Percentiles rank a stretch among this genome's conserved stretches.
These are phyloP conservation scores for Hippophae rhamnoides DNA, from an alignment of 306 rosid species.

Conservation along the genomic window DNA sequence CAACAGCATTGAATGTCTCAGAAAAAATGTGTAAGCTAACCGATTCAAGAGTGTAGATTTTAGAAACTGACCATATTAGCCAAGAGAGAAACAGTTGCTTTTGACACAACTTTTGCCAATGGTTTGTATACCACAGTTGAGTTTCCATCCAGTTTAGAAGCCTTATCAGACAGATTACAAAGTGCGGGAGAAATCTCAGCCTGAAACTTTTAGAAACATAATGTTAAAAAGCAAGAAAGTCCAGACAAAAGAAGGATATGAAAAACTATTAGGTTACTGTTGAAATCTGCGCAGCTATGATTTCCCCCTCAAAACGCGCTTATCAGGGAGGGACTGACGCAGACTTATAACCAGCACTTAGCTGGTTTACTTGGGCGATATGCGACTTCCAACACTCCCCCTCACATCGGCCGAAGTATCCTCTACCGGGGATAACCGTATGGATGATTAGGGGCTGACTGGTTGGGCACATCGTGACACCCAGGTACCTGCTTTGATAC, in stretches of 20 bases:
- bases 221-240: slow-evolving; percentile 18
- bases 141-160: slow-evolving; percentile 33
- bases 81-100: slow-evolving; percentile 69
- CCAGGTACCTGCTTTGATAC: too few relatives aligned
- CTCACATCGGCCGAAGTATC: too few relatives aligned
- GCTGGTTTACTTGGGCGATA: too few relatives aligned
- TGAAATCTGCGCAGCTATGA: too few relatives aligned
- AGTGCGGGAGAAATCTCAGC: slow-evolving; percentile 29
- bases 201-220: slow-evolving; percentile 33
- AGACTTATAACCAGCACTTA: too few relatives aligned
- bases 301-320: too few relatives aligned
- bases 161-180: slow-evolving; percentile 32
- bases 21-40: neutral
- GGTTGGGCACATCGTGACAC: too few relatives aligned
- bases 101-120: slow-evolving; percentile 70
- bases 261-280: slow-evolving; percentile 8
- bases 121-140: slow-evolving; percentile 67
- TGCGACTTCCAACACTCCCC: too few relatives aligned
- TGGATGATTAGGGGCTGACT: too few relatives aligned
- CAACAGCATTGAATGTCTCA: too few relatives aligned
- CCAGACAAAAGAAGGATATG: slow-evolving; percentile 8
- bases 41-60: neutral
- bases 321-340: too few relatives aligned
- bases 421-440: too few relatives aligned
- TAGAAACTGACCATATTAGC: slow-evolving; percentile 62